Evolutionary conservation across 441 rosid species (phyloP).

Genomic region (Euphorbia schlechtendalii): DNA sequence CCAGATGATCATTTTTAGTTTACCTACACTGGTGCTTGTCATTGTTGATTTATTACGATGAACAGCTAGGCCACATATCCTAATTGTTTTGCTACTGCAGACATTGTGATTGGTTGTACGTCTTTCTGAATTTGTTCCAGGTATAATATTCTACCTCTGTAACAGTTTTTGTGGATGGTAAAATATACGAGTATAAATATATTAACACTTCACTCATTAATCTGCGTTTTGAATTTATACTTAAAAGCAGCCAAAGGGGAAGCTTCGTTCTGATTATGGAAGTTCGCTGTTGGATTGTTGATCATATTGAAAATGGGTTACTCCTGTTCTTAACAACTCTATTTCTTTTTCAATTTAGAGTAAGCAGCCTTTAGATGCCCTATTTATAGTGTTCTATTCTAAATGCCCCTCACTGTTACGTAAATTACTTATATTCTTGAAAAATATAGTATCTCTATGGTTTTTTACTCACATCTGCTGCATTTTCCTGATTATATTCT

Average conservation of each 20-base stretch:
- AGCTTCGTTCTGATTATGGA: background rate
- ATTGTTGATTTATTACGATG: no score
- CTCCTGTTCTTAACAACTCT: background rate
- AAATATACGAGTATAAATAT: background rate
- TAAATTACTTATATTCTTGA: no score
- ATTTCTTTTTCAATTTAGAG: background rate
- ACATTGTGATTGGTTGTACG: background rate
- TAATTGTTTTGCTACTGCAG: slow-evolving; percentile 4
- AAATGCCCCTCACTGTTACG: no score
- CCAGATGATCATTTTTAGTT: slow-evolving; percentile 67
- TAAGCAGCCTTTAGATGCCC: background rate
- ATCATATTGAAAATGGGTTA: background rate
- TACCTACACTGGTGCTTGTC: background rate
- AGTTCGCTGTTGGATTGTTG: background rate
- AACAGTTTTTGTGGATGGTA: slow-evolving; percentile 2
- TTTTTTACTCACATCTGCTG: no score
- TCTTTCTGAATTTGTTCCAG: slow-evolving; percentile 14
- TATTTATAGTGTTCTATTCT: background rate
- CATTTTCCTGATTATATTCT: no score
- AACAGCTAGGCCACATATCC: slow-evolving; percentile 36
- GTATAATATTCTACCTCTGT: slow-evolving; percentile 9
- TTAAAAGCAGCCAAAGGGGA: background rate
- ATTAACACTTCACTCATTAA: background rate
- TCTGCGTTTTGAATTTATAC: slow-evolving; percentile 7
- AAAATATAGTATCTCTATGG: no score